phyloP scores from a whole-genome alignment of 2,329 filamentous ascomycete genomes.

The Eurotiales sp. region DNA sequence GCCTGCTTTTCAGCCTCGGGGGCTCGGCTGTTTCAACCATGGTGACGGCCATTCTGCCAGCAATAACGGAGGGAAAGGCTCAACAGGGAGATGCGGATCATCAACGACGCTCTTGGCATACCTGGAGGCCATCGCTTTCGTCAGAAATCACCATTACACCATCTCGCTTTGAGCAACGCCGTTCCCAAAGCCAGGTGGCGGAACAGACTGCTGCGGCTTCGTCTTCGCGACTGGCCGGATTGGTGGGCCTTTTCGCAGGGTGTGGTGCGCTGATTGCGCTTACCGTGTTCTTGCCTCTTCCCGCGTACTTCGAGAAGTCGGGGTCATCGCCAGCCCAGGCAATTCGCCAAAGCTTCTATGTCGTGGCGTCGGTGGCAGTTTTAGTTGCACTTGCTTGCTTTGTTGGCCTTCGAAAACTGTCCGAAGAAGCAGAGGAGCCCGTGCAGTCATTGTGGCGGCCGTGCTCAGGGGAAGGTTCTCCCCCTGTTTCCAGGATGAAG shows the following conservation, averaged over 20 bases:
- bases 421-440: slow-evolving; percentile 74
- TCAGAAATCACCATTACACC: slow-evolving; percentile 60
- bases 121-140: slow-evolving; percentile 50
- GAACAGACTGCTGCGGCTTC: slow-evolving; percentile 31
- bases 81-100: slow-evolving; percentile 18
- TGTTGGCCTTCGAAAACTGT: slow-evolving; percentile 65
- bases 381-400: slow-evolving; percentile 71
- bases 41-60: slow-evolving; percentile 91
- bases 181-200: slow-evolving; percentile 8
- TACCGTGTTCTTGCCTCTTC: slow-evolving; percentile 77
- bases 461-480: background rate
- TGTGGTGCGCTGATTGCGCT: slow-evolving; percentile 86
- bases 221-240: slow-evolving; percentile 70
- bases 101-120: slow-evolving; percentile 16
- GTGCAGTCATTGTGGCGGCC: slow-evolving; percentile 52
- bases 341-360: slow-evolving; percentile 80
- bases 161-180: slow-evolving; percentile 35
- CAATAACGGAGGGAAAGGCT: slow-evolving; percentile 48
- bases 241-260: slow-evolving; percentile 89
- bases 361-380: slow-evolving; percentile 71
- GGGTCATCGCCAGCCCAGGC: slow-evolving; percentile 71
- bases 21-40: slow-evolving; percentile 95
- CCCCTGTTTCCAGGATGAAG: background rate
- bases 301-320: slow-evolving; percentile 69
- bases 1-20: slow-evolving; percentile 84